These are phyloP conservation scores for Neonectria sp. DNA, from an alignment of 2,329 filamentous ascomycete species.

Conservation along the genomic window DNA sequence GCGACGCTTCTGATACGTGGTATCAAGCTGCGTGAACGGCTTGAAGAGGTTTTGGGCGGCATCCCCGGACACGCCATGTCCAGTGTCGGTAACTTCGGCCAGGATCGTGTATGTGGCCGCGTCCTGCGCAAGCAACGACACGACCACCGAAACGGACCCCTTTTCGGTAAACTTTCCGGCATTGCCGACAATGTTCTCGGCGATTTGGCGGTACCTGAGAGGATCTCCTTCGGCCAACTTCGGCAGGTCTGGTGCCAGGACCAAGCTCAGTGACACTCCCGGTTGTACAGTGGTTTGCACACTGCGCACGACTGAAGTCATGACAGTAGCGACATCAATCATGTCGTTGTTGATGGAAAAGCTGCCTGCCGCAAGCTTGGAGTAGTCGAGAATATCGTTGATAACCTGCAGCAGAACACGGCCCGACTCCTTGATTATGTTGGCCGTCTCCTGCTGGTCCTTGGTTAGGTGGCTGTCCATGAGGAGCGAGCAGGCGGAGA, in stretches of 20 bases:
- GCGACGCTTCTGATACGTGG: constrained; percentile 66
- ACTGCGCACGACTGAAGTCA: constrained; percentile 65
- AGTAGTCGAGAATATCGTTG: constrained; percentile 78
- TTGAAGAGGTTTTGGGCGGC: constrained; percentile 65
- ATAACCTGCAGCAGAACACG: constrained; percentile 72
- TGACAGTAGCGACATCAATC: constrained; percentile 62
- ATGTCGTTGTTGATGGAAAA: constrained; percentile 70
- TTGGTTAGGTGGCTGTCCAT: constrained; percentile 66
- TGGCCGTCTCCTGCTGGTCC: constrained; percentile 69
- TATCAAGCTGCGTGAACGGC: constrained; percentile 70
- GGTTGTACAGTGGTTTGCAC: constrained; percentile 63
- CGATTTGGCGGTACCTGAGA: constrained; percentile 72
- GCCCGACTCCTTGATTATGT: constrained; percentile 72
- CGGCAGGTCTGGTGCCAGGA: constrained; percentile 63
- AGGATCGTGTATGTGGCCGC: constrained; percentile 61
- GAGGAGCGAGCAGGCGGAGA: constrained; percentile 71
- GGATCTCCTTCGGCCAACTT: constrained; percentile 68
- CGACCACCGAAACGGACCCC: constrained; percentile 64
- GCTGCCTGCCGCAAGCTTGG: constrained; percentile 72
- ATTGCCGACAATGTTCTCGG: constrained; percentile 75
- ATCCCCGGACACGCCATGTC: constrained; percentile 65
- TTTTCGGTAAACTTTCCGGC: constrained; percentile 74
- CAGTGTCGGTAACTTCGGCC: constrained; percentile 68
- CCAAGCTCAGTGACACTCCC: constrained; percentile 61
- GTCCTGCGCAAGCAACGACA: constrained; percentile 58